A percentile compares a stretch with the other conserved stretches of the same genome.
These are phyloP conservation scores for Daldinia loculata DNA, from an alignment of 495 filamentous ascomycete genomes.

Conservation along the genomic window DNA sequence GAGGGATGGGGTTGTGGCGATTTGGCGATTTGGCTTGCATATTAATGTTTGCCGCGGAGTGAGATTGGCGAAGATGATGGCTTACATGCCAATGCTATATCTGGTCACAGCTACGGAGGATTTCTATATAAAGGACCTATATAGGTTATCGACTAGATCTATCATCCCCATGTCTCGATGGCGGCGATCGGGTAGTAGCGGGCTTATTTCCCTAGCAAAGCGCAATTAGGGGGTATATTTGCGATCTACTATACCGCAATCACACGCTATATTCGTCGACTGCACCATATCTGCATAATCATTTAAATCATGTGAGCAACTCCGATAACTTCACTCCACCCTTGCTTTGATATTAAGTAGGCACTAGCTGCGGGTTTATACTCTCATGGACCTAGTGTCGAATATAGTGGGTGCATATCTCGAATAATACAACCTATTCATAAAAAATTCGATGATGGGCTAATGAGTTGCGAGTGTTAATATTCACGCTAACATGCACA, in stretches of 20 bases:
- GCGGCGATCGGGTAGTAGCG: slow-evolving; percentile 15
- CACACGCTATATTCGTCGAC: slow-evolving; percentile 21
- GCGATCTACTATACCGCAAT: slow-evolving; percentile 32
- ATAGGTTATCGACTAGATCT: slow-evolving; percentile 31
- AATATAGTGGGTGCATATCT: not conserved
- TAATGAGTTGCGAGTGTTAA: not conserved
- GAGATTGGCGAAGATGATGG: slow-evolving; percentile 21
- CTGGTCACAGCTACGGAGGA: slow-evolving; percentile 19
- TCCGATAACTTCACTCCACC: slow-evolving; percentile 33
- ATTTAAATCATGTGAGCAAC: slow-evolving; percentile 25
- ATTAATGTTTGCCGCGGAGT: slow-evolving; percentile 5
- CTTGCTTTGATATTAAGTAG: slow-evolving; percentile 17
- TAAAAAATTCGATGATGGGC: not conserved
- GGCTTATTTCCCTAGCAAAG: slow-evolving; percentile 19
- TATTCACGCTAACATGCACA: not conserved
- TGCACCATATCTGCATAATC: slow-evolving; percentile 20
- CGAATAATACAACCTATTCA: not conserved
- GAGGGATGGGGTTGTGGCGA: slow-evolving; percentile 5
- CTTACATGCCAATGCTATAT: slow-evolving; percentile 22
- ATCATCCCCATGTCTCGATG: slow-evolving; percentile 23
- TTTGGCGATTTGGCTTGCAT: slow-evolving; percentile 22
- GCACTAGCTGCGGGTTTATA: slow-evolving; percentile 7
- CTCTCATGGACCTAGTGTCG: not conserved
- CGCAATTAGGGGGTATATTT: slow-evolving; percentile 37
- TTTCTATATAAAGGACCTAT: slow-evolving; percentile 28